Percentiles rank a stretch among this genome's conserved stretches.
Conservation (phyloP, 2,329 filamentous ascomycete genomes). For the Knufia fluminis region DNA sequence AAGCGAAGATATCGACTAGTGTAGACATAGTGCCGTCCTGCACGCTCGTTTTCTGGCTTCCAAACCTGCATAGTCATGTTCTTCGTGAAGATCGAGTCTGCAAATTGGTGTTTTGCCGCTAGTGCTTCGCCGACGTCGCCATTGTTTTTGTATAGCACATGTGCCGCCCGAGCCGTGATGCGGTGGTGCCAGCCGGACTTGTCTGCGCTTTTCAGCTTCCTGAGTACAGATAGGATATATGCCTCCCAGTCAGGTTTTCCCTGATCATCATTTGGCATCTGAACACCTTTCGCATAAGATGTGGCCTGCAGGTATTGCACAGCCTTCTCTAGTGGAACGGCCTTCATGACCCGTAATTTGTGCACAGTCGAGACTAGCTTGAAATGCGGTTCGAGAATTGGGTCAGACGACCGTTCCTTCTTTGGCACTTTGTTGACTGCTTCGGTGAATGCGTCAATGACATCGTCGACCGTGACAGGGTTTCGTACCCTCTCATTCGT, state of each 20-base stretch:
- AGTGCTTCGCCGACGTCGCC: constrained; percentile 44
- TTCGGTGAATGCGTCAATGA: constrained; percentile 49
- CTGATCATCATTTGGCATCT: constrained; percentile 40
- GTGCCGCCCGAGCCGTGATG: constrained; percentile 62
- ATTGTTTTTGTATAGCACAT: constrained; percentile 50
- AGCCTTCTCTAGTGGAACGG: constrained; percentile 39
- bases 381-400: constrained; percentile 83
- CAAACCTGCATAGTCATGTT: constrained; percentile 92
- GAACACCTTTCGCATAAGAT: constrained; percentile 46
- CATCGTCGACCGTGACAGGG: constrained; percentile 33
- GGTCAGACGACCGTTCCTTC: constrained; percentile 55
- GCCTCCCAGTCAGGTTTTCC: constrained; percentile 46
- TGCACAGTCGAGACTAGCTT: constrained; percentile 75
- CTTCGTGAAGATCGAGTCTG: constrained; percentile 81
- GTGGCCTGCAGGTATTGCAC: constrained; percentile 44
- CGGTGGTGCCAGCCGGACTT: constrained; percentile 95
- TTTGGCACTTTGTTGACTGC: constrained; percentile 55
- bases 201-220: constrained; percentile 57
- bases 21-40: constrained; percentile 85
- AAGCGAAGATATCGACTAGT: constrained; percentile 79
- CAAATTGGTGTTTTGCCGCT: constrained; percentile 67
- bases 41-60: constrained; percentile 79
- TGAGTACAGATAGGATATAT: constrained; percentile 54
- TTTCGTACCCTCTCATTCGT: constrained; percentile 33
- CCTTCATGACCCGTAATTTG: constrained; percentile 58